phyloP scores from a whole-genome alignment of 2,329 filamentous ascomycete genomes.

The Ascochyta rabiei region DNA sequence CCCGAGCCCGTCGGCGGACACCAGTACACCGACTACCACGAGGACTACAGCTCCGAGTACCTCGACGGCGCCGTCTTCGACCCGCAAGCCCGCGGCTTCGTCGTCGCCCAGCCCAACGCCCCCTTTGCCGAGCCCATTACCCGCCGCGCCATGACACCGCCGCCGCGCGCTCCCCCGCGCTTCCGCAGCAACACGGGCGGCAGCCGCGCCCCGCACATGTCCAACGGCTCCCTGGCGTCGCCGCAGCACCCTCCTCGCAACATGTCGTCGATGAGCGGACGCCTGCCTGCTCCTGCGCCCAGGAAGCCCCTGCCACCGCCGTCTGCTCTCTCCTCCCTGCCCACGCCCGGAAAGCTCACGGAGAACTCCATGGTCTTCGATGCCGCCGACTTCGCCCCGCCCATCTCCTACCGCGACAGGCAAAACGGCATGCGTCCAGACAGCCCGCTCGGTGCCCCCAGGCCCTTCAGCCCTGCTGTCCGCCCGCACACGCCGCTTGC shows the following conservation, averaged over 20 bases:
- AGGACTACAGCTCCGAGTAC: constrained; percentile 76
- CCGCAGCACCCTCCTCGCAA: constrained; percentile 48
- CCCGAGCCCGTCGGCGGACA: constrained; percentile 46
- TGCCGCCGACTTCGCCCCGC: constrained; percentile 87
- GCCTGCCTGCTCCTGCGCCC: constrained; percentile 43
- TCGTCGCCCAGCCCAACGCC: constrained; percentile 54
- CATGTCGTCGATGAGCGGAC: constrained; percentile 51
- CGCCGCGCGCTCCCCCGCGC: constrained; percentile 70
- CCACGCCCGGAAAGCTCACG: constrained; percentile 82
- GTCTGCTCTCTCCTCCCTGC: constrained; percentile 73
- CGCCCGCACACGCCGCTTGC: constrained; percentile 78
- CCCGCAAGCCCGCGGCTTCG: constrained; percentile 68
- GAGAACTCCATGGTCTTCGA: constrained; percentile 75
- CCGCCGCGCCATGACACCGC: constrained; percentile 94
- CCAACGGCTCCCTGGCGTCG: constrained; percentile 57
- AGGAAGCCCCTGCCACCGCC: constrained; percentile 74
- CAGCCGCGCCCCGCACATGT: constrained; percentile 51
- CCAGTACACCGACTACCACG: constrained; percentile 65
- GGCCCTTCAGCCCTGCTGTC: constrained; percentile 76
- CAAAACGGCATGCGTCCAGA: constrained; percentile 68
- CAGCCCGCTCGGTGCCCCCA: constrained; percentile 62
- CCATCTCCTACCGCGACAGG: constrained; percentile 64
- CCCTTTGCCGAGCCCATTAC: constrained; percentile 84
- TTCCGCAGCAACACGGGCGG: constrained; percentile 48
- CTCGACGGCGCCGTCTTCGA: constrained; percentile 63